Evolutionary conservation across 257 asterid species (phyloP).

Genomic region (Solanum sitiens): DNA sequence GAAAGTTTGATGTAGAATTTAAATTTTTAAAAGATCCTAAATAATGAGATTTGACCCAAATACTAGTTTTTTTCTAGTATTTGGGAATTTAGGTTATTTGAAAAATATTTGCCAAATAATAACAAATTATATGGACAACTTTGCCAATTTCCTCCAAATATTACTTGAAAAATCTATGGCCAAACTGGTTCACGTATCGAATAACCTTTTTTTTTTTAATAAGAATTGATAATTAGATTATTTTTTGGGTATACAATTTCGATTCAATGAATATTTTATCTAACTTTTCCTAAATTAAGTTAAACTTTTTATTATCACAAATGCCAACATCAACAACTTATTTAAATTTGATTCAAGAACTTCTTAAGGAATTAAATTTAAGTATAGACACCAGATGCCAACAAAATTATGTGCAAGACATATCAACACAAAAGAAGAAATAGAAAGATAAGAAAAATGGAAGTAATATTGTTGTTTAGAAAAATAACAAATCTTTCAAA

Average conservation of each 20-base stretch:
- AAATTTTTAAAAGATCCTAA: no score
- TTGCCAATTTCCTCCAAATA: no score
- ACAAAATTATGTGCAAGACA: neutral
- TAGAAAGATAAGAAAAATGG: neutral
- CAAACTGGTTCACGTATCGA: no score
- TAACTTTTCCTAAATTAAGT: neutral
- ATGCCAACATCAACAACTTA: neutral
- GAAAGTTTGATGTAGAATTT: no score
- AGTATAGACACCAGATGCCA: neutral
- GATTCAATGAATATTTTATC: neutral
- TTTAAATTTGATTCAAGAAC: neutral
- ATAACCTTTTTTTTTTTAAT: no score
- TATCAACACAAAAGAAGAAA: neutral
- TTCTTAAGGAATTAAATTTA: neutral
- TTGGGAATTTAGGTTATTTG: no score
- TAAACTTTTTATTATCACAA: neutral
- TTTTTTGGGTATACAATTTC: neutral
- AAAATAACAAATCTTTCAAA: neutral
- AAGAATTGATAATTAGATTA: no score
- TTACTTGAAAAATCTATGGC: no score
- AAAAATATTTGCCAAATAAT: no score
- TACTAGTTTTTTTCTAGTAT: no score
- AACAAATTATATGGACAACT: no score
- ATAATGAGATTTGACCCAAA: no score
- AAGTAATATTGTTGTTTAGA: neutral